Evolutionary conservation across 164 flowering plant species (phyloP), one percentile per base, ranked within the genome.

Genomic region (Hamamelis virginiana): DNA sequence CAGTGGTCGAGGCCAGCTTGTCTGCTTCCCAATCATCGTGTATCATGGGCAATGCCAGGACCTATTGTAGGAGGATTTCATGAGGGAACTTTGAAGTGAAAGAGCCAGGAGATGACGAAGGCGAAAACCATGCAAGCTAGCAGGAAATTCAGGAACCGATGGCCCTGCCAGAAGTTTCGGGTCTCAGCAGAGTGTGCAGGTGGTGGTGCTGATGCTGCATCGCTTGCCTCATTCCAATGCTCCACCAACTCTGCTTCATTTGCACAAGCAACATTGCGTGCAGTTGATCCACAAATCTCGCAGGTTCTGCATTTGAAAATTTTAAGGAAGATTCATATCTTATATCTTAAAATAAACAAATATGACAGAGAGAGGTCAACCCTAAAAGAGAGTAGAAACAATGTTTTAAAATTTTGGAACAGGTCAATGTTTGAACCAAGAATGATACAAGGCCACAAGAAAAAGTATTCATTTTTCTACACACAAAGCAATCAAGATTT

Each of bases 71-170:
- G 21, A 25, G 43, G 21, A 21, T 66, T 48, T 69, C 59, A 80
- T 3, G 85, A 78, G 26, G 84, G 82, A 9, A 86, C 78, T n/a
- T 86, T 86, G 80, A 84, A 86, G 77, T 86, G 90, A 23, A 86
- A 86, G 26, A 83, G 82, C 90, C 90, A 86, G 22, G 90, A 86
- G 65, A 84, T 82, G 65, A 86, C 84, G 56, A 86, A 86, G 50
- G 86, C 87, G 59, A 86, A 84, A 23, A 84, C 86, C 90, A 86
- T 82, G 52, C 90, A 86, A 26, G 87, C 87, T 33, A 86, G 74
- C 56, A 86, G 70, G 80, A 87, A 84, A 48, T 84, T 85, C 60
- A 87, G 75, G 71, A 86, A 83, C 38, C 84, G 71, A 67, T 77
- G 82, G 16, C 87, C 86, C 46, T 73, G 84, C 87, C 86, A 86